A percentile compares a stretch with the other conserved stretches of the same genome.
phyloP scores from a whole-genome alignment of 768 basidiomycete genomes.

The Favolaschia claudopus region DNA sequence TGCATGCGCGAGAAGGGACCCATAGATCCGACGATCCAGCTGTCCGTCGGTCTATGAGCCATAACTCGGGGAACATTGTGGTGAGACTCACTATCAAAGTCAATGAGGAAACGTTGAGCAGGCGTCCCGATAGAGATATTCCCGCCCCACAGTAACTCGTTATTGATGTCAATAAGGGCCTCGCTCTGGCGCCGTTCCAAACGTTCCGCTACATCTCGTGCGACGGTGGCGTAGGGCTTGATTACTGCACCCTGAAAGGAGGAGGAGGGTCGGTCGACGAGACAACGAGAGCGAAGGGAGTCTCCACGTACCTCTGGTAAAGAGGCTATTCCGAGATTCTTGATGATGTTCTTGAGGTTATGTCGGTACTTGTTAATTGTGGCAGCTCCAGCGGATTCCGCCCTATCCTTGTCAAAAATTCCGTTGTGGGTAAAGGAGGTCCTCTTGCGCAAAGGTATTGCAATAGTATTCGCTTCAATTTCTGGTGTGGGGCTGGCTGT shows the following conservation, averaged over 20 bases:
- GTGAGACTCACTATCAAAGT: conserved; percentile 46
- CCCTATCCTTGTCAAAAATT: conserved; percentile 29
- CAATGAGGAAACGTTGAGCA: conserved; percentile 42
- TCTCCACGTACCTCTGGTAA: conserved; percentile 2
- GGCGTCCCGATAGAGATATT: conserved; percentile 47
- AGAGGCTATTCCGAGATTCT: conserved; percentile 33
- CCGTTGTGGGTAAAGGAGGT: conserved; percentile 19
- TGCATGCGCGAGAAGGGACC: conserved; percentile 11
- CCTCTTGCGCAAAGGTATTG: conserved; percentile 21
- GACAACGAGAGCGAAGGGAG: not conserved
- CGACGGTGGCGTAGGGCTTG: conserved; percentile 33
- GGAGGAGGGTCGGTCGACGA: not conserved
- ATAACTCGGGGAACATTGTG: not conserved
- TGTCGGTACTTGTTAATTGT: conserved; percentile 45
- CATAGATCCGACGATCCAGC: conserved; percentile 21
- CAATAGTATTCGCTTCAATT: not conserved
- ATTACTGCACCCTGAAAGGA: conserved; percentile 35
- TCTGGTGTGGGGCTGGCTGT: not conserved
- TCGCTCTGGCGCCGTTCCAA: conserved; percentile 33
- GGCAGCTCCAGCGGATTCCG: conserved; percentile 10
- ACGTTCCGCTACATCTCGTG: conserved; percentile 5
- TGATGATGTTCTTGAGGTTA: conserved; percentile 44
- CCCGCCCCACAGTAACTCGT: conserved; percentile 48
- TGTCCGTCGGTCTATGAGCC: not conserved
- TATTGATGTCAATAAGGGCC: conserved; percentile 39